These are phyloP conservation scores for Pythium phragmiticola DNA, from an alignment of 352 stramenopile genomes.

Conservation along the genomic window DNA sequence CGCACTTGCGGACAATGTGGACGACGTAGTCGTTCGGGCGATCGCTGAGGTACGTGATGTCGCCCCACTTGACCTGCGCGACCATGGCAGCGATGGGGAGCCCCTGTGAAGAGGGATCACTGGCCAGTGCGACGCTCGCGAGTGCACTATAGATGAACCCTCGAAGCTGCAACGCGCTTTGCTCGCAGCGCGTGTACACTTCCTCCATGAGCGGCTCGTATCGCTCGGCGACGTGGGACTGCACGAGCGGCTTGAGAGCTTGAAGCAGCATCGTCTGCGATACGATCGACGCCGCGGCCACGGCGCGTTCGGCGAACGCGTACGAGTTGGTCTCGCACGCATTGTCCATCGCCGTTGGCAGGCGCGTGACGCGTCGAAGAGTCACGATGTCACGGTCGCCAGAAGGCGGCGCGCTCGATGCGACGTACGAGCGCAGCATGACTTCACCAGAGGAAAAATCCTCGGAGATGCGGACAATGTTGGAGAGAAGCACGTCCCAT, in stretches of 20 bases:
- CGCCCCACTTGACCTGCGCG: conserved; percentile 54
- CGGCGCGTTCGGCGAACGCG: conserved; percentile 55
- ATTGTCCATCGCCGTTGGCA: conserved; percentile 44
- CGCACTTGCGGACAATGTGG: conserved; percentile 74
- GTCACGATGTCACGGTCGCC: conserved; percentile 35
- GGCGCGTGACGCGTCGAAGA: conserved; percentile 49
- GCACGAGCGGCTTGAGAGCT: conserved; percentile 62
- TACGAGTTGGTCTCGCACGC: conserved; percentile 58
- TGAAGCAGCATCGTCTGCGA: conserved; percentile 62
- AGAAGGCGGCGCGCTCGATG: conserved; percentile 9
- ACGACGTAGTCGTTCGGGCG: conserved; percentile 82
- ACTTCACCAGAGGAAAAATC: conserved; percentile 26
- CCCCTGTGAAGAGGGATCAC: conserved; percentile 29
- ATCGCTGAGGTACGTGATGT: conserved; percentile 59
- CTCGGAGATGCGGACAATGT: conserved; percentile 8
- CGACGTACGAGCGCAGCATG: conserved; percentile 17
- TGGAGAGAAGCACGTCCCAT: conserved; percentile 16
- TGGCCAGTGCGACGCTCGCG: conserved; percentile 37
- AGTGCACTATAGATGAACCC: conserved; percentile 65
- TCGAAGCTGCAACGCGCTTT: conserved; percentile 51
- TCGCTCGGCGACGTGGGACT: conserved; percentile 60
- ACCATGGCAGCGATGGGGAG: conserved; percentile 42
- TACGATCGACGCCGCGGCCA: conserved; percentile 63
- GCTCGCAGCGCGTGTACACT: conserved; percentile 51
- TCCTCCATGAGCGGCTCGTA: conserved; percentile 74